phyloP scores from a whole-genome alignment of 768 basidiomycete species.

The Postia placenta region DNA sequence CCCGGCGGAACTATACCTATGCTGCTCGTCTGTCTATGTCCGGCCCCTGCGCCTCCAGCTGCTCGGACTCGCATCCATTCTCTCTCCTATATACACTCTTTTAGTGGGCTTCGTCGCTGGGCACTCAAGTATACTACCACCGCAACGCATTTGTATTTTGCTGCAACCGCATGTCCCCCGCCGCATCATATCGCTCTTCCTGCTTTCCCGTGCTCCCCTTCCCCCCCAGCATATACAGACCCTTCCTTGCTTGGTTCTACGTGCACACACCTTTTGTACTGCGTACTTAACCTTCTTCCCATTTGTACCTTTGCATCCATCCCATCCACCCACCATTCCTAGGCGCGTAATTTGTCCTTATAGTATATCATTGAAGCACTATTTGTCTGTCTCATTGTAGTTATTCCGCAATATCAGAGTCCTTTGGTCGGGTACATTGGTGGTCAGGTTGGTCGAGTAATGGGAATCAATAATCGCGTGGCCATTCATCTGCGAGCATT shows the following conservation, averaged over 20 bases:
- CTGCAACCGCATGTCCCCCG: slow-evolving; percentile 23
- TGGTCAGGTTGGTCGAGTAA: not conserved
- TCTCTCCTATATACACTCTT: slow-evolving; percentile 9
- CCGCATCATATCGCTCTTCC: slow-evolving; percentile 24
- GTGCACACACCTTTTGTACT: slow-evolving; percentile 16
- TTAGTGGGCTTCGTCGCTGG: slow-evolving; percentile 21
- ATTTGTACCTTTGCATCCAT: slow-evolving; percentile 25
- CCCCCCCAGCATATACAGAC: slow-evolving; percentile 4
- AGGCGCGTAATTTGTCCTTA: slow-evolving; percentile 52
- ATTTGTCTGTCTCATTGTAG: slow-evolving; percentile 72
- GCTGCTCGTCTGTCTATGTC: slow-evolving; percentile 11
- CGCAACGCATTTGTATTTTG: slow-evolving; percentile 34
- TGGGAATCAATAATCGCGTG: not conserved
- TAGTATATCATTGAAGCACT: slow-evolving; percentile 55
- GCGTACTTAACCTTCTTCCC: slow-evolving; percentile 23
- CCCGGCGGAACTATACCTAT: slow-evolving; percentile 19
- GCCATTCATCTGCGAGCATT: no score
- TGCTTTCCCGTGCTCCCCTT: slow-evolving; percentile 17
- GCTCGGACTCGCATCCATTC: slow-evolving; percentile 9
- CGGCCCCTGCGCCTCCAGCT: not conserved
- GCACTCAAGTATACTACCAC: slow-evolving; percentile 29
- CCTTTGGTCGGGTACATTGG: not conserved
- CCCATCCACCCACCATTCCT: no score
- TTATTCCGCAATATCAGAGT: slow-evolving; percentile 39
- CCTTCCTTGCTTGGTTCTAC: slow-evolving; percentile 15